These are phyloP conservation scores for Ophiostoma tasmaniense DNA, from an alignment of 2,329 filamentous ascomycete genomes.

Conservation along the genomic window DNA sequence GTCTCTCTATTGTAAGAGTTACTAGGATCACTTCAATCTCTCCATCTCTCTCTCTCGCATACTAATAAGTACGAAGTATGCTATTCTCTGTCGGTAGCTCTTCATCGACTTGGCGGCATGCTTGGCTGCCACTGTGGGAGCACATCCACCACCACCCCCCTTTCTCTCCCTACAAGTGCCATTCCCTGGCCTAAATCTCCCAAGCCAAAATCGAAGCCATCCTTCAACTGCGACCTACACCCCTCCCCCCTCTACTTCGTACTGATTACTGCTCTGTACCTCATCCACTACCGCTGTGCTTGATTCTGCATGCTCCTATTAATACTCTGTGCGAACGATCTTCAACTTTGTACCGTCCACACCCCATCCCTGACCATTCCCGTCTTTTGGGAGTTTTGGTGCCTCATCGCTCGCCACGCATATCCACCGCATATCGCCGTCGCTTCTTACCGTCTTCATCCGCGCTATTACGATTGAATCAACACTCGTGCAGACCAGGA, in stretches of 20 bases:
- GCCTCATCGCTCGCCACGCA: not conserved
- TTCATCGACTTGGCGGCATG: constrained; percentile 8
- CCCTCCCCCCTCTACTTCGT: not conserved
- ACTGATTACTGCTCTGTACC: not conserved
- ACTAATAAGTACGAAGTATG: no score
- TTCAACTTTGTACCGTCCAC: not conserved
- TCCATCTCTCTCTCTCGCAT: not conserved
- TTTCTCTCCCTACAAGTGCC: not conserved
- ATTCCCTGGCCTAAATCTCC: not conserved
- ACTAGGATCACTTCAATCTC: not conserved
- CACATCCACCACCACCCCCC: constrained; percentile 12
- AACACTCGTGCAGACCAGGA: not conserved
- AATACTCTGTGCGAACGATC: not conserved
- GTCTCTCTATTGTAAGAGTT: not conserved
- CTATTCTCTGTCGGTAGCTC: not conserved
- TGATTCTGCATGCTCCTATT: not conserved
- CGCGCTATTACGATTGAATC: not conserved
- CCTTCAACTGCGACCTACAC: not conserved
- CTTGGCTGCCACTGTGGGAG: constrained; percentile 5
- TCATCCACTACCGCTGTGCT: not conserved
- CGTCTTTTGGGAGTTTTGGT: not conserved
- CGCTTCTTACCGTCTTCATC: constrained; percentile 9
- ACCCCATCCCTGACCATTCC: not conserved
- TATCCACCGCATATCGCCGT: constrained; percentile 2
- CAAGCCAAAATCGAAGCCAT: not conserved